Evolutionary conservation across 192 early-diverging fungal genomes (phyloP), one percentile per base, ranked within the genome.

Genomic region (Backusella sp.): DNA sequence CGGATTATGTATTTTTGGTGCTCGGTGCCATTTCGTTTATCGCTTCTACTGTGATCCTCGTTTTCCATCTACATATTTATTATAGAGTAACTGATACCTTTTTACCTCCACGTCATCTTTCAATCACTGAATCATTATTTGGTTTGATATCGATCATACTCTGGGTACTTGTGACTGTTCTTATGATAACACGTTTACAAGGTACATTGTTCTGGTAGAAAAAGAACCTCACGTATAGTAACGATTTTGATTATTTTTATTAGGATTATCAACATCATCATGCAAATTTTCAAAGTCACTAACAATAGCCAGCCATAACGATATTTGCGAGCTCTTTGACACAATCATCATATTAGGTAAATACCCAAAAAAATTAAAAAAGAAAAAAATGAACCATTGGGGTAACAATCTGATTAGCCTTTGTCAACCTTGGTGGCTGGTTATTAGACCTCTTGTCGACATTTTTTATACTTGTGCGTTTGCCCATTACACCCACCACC

Each of bases 381-480:
- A 52, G 6, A 44, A 44, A 17, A 49, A 1, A 49, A 49, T 1
- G 6, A 49, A 1, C 17, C 19, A 49, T 49, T 1, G 46, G 46
- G 46, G 5, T 49, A 49, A 49, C 46, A 49, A 7, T 49, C 46
- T 49, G 46, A 59, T 59, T 59, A 59, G 53, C 53, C 7, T 59
- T 59, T 59, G 53, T 59, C n/a, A 59, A 59, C 26, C n/a, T 62
- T 62, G 56, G 56, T 28, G 56, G 56, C 9, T 62, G 56, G 56
- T 26, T 62, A 14, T 62, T 62, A 62, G 56, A 62, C 23, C n/a
- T 62, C 1, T 62, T 62, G 9, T 23, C 56, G 7, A 62, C 56
- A 28, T 62, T 62, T 28, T 28, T 62, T 62, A 23, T 62, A 26
- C n/a, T 62, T 9, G 5, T 62, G 12, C 56, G 56, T 28, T 28